These are phyloP conservation scores for Abortiporus biennis DNA, from an alignment of 1,284 basidiomycete genomes.

Conservation along the genomic window DNA sequence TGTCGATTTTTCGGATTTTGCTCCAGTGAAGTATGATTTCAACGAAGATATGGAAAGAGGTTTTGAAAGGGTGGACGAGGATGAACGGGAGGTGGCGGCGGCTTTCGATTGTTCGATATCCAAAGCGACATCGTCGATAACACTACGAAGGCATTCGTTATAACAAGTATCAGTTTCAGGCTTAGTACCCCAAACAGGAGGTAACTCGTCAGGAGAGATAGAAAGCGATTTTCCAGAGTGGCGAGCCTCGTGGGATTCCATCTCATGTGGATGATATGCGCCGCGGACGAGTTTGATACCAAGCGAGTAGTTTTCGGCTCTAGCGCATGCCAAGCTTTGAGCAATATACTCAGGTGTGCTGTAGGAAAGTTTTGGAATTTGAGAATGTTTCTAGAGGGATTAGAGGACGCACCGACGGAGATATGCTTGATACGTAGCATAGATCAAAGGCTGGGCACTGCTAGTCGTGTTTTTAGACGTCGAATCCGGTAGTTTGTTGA, in stretches of 20 bases:
- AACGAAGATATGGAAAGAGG: no score
- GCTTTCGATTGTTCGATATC: constrained; percentile 26
- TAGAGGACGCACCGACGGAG: constrained; percentile 49
- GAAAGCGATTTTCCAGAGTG: constrained; percentile 17
- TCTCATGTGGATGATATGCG: constrained; percentile 84
- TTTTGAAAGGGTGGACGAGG: no score
- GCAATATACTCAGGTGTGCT: constrained; percentile 68
- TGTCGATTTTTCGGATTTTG: no score
- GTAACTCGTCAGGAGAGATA: constrained; percentile 51
- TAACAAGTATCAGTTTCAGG: constrained; percentile 79
- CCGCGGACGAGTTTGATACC: constrained; percentile 95
- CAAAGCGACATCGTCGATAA: constrained; percentile 55
- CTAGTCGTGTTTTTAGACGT: neutral
- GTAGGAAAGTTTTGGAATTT: constrained; percentile 8
- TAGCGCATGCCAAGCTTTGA: constrained; percentile 66
- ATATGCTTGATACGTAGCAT: constrained; percentile 85
- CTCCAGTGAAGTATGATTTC: no score
- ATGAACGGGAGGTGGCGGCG: constrained; percentile 2
- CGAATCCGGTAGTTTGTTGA: constrained; percentile 50
- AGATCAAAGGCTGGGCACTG: constrained; percentile 57
- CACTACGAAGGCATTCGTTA: constrained; percentile 57
- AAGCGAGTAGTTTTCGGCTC: constrained; percentile 67
- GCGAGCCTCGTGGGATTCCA: constrained; percentile 37
- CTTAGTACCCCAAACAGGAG: constrained; percentile 69
- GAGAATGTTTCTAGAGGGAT: neutral